A percentile compares a stretch with the other conserved stretches of the same genome.
phyloP scores from a whole-genome alignment of 108 stramenopile species.

The Aurantiochytrium sp. region DNA sequence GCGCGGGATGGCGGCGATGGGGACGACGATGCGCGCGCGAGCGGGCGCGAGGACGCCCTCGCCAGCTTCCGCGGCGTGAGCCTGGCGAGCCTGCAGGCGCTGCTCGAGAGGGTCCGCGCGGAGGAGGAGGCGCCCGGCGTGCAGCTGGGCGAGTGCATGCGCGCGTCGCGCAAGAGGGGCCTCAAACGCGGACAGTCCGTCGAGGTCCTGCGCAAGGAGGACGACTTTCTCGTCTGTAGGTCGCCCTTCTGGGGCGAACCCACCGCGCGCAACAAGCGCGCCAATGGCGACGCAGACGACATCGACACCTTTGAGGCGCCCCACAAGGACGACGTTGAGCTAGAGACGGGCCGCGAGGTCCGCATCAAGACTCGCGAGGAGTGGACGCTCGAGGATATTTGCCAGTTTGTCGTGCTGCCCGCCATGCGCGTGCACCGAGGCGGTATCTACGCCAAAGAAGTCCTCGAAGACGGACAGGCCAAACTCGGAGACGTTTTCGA shows the following conservation, averaged over 20 bases:
- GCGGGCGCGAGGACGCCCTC: background rate
- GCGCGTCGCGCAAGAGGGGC: background rate
- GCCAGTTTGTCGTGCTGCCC: background rate
- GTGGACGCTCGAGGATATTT: constrained; percentile 4
- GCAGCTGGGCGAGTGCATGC: background rate
- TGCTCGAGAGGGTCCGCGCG: background rate
- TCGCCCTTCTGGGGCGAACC: background rate
- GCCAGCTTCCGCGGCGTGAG: background rate
- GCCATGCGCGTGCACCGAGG: background rate
- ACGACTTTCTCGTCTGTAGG: background rate
- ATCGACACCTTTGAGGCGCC: too few species aligned
- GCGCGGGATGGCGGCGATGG: background rate
- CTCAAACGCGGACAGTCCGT: background rate
- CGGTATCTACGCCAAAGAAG: background rate
- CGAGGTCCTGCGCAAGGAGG: background rate
- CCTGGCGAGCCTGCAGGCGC: background rate
- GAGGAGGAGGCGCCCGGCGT: background rate
- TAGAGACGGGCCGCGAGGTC: background rate
- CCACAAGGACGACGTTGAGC: background rate
- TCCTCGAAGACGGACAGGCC: background rate
- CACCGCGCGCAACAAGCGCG: background rate
- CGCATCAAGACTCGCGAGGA: background rate
- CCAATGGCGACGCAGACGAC: background rate
- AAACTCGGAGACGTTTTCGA: background rate
- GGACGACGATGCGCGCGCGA: background rate